These are phyloP conservation scores for Globisporangium recalcitrans DNA, from an alignment of 352 stramenopile species.

Conservation along the genomic window DNA sequence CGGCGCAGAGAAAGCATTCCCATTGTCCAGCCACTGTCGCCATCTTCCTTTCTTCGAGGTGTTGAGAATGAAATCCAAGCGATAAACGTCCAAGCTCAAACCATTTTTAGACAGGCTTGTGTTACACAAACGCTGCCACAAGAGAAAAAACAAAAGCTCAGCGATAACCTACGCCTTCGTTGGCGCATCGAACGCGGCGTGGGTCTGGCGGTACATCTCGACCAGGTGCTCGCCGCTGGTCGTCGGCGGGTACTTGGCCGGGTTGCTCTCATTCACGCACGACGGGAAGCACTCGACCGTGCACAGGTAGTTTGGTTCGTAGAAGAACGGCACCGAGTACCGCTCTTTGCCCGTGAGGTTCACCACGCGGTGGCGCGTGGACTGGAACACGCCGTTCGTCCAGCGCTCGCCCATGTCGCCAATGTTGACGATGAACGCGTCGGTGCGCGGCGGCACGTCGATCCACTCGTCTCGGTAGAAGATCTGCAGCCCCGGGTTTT, in stretches of 20 bases:
- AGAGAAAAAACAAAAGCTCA: background rate
- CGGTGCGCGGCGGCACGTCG: constrained; percentile 43
- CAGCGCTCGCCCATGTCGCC: constrained; percentile 73
- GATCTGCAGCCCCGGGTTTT: constrained; percentile 55
- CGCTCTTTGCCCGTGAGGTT: constrained; percentile 52
- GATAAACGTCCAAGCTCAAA: background rate
- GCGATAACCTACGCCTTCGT: background rate
- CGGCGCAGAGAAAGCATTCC: constrained; percentile 14
- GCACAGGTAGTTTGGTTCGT: constrained; percentile 70
- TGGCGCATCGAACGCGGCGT: constrained; percentile 45
- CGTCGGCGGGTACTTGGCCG: constrained; percentile 52
- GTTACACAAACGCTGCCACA: background rate
- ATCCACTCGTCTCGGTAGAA: constrained; percentile 48
- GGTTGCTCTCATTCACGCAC: constrained; percentile 40
- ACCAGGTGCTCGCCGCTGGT: constrained; percentile 76
- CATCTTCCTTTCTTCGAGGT: background rate
- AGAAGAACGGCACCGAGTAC: constrained; percentile 81
- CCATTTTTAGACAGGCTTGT: background rate
- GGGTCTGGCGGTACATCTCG: constrained; percentile 69
- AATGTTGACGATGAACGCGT: constrained; percentile 70
- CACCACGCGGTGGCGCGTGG: constrained; percentile 62
- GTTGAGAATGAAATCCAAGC: background rate
- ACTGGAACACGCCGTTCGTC: constrained; percentile 65
- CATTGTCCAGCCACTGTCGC: background rate
- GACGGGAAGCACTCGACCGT: constrained; percentile 55